These are phyloP conservation scores for Meredithiella fracta DNA, from an alignment of 2,329 filamentous ascomycete species.

Conservation along the genomic window DNA sequence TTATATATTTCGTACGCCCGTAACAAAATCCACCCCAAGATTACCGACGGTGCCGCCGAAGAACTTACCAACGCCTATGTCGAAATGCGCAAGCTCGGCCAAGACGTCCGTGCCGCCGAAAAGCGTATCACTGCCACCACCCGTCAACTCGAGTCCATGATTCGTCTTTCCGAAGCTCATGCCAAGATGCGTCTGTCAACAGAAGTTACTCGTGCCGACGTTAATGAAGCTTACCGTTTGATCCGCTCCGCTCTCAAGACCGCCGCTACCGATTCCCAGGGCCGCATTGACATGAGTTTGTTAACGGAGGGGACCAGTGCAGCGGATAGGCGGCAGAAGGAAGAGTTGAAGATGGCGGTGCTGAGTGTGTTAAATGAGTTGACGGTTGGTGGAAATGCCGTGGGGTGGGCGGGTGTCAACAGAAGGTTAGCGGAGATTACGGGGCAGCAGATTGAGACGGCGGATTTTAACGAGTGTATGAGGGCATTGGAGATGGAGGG, in stretches of 20 bases:
- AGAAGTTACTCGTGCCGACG: constrained; percentile 64
- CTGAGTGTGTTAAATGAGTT: constrained; percentile 66
- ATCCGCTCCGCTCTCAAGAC: constrained; percentile 94
- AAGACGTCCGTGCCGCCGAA: constrained; percentile 72
- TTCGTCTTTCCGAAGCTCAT: constrained; percentile 87
- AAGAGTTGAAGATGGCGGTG: constrained; percentile 61
- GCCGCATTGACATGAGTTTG: constrained; percentile 90
- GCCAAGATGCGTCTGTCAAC: constrained; percentile 85
- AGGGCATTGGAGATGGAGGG: constrained; percentile 72
- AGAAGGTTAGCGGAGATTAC: constrained; percentile 55
- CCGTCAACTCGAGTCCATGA: constrained; percentile 94
- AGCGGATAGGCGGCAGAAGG: constrained; percentile 65
- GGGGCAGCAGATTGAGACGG: constrained; percentile 53
- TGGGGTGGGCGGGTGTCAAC: constrained; percentile 64
- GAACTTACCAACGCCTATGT: constrained; percentile 81
- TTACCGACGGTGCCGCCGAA: constrained; percentile 64
- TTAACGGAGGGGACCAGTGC: constrained; percentile 87
- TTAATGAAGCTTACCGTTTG: constrained; percentile 75
- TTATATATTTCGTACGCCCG: constrained; percentile 95
- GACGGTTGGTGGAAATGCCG: constrained; percentile 44
- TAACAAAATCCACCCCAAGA: constrained; percentile 63
- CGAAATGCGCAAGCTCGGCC: constrained; percentile 84
- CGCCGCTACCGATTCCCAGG: constrained; percentile 83
- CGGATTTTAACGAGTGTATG: constrained; percentile 72
- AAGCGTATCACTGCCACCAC: constrained; percentile 97